Percentiles rank a stretch among this genome's conserved stretches.
phyloP scores from a whole-genome alignment of 2,329 filamentous ascomycete genomes.

The Curvularia sp. region DNA sequence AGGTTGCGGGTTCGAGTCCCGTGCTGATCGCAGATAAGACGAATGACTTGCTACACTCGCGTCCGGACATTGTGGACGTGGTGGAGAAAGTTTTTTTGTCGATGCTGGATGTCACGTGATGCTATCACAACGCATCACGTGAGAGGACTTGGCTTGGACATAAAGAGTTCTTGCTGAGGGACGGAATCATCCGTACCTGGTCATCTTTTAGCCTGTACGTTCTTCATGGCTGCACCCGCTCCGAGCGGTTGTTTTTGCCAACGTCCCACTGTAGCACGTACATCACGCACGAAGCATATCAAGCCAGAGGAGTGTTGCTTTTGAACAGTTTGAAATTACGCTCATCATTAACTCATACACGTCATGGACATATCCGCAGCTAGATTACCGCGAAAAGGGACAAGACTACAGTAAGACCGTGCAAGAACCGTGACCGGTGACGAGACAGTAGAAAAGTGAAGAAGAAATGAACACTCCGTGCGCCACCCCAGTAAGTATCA shows the following conservation, averaged over 20 bases:
- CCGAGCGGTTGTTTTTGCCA: background rate
- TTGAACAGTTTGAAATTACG: conserved; percentile 24
- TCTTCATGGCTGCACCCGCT: background rate
- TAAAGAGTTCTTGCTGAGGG: background rate
- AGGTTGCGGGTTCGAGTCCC: conserved; percentile 51
- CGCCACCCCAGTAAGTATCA: conserved; percentile 26
- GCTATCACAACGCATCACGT: background rate
- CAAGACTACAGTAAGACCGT: conserved; percentile 30
- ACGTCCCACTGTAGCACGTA: background rate
- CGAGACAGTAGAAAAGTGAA: conserved; percentile 12
- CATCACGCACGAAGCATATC: background rate
- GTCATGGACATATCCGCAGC: conserved; percentile 35
- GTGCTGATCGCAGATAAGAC: conserved; percentile 36
- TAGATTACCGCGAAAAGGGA: conserved; percentile 28
- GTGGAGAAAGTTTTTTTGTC: background rate
- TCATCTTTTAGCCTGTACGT: background rate
- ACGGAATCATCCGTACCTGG: too few relatives aligned
- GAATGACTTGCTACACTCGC: background rate
- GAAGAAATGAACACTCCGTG: conserved; percentile 25
- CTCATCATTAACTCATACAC: conserved; percentile 36
- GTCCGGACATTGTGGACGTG: background rate
- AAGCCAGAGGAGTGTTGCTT: conserved; percentile 1
- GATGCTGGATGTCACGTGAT: background rate
- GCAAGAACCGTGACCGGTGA: conserved; percentile 23
- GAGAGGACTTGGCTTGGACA: background rate